Evolutionary conservation across 345 rosid genomes (phyloP).

Genomic region (Dipteronia dyeriana): DNA sequence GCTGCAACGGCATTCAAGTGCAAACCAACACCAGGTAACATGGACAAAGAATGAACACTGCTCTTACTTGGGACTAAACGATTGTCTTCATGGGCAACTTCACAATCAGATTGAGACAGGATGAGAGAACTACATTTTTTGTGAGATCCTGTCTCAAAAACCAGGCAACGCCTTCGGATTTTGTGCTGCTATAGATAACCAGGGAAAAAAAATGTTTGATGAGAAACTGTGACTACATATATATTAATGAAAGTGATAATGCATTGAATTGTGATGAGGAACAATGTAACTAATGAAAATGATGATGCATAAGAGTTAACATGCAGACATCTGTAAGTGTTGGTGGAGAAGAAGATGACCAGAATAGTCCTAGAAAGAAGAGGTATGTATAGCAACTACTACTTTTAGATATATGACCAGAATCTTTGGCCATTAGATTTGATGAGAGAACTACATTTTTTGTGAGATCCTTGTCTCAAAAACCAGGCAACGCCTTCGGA

Average conservation of each 20-base stretch:
- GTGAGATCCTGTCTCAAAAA: conserved; percentile 49
- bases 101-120: conserved; percentile 28
- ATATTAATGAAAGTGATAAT: no score
- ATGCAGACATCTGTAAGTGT: conserved; percentile 28
- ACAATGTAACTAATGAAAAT: no score
- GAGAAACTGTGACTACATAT: background rate
- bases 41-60: conserved; percentile 14
- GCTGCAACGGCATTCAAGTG: conserved; percentile 58
- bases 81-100: conserved; percentile 24
- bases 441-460: no score
- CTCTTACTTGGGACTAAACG: conserved; percentile 24
- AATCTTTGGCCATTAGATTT: conserved; percentile 11
- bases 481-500: no score
- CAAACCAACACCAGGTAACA: conserved; percentile 47
- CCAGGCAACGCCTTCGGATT: conserved; percentile 57
- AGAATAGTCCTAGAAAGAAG: conserved; percentile 37
- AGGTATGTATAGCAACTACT: conserved; percentile 33
- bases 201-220: conserved; percentile 3
- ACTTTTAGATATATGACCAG: background rate
- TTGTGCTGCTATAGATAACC: conserved; percentile 45
- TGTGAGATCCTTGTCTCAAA: no score
- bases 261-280: no score
- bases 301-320: no score
- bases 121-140: conserved; percentile 34
- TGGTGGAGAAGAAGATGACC: conserved; percentile 32